These are phyloP conservation scores for Davidsoniella virescens DNA, from an alignment of 2,329 filamentous ascomycete genomes.

Conservation along the genomic window DNA sequence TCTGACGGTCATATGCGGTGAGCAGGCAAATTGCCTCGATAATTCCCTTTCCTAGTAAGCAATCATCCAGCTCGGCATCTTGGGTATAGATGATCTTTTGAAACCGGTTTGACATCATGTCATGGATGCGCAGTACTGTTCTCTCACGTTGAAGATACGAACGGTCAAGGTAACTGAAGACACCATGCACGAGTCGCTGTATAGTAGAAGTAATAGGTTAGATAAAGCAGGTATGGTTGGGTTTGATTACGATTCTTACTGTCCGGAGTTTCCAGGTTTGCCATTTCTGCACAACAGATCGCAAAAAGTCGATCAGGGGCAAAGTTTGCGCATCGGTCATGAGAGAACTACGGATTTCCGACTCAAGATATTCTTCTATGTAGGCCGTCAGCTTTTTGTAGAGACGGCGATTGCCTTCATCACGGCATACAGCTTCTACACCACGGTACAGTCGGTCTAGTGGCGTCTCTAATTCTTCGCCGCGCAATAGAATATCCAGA, in stretches of 20 bases:
- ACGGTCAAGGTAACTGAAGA: conserved; percentile 89
- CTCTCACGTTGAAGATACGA: conserved; percentile 67
- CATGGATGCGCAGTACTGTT: conserved; percentile 55
- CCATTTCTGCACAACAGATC: conserved; percentile 45
- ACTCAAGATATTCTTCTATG: conserved; percentile 52
- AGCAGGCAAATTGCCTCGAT: conserved; percentile 51
- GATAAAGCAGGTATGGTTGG: background rate
- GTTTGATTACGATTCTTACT: conserved; percentile 1
- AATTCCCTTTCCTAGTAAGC: conserved; percentile 17
- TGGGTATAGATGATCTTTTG: conserved; percentile 36
- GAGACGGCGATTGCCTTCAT: conserved; percentile 52
- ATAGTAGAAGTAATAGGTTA: conserved; percentile 5
- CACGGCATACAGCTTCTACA: conserved; percentile 80
- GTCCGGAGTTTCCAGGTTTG: conserved; percentile 45
- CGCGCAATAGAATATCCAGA: conserved; percentile 55
- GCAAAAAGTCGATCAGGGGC: conserved; percentile 48
- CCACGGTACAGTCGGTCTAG: conserved; percentile 79
- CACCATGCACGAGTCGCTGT: conserved; percentile 61
- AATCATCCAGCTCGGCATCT: conserved; percentile 2
- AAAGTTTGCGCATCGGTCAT: conserved; percentile 29
- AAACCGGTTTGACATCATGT: conserved; percentile 66
- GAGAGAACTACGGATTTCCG: conserved; percentile 38
- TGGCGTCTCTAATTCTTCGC: conserved; percentile 48
- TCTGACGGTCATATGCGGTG: conserved; percentile 53
- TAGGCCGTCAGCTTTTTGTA: conserved; percentile 48